Base-by-base conservation (phyloP, 2,329 filamentous ascomycete species). In the Knufia fluminis region DNA sequence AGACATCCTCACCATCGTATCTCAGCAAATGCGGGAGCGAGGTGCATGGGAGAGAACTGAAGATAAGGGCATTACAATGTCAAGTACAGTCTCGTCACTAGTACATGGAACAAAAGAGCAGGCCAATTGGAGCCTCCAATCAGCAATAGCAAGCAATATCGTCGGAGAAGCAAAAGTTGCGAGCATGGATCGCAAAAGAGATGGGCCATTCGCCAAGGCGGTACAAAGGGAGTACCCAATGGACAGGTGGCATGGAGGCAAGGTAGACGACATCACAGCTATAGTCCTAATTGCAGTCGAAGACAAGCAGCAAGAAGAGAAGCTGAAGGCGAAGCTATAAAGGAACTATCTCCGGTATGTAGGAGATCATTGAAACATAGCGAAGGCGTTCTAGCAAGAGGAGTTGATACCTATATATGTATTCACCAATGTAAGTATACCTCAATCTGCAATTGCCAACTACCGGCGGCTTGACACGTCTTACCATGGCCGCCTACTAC, bases 121-220 rank as follows among this genome's bases (percentile, higher is more conserved):
- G 49, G 66, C 6, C 6, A 28, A 69, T 1, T 63, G 71, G 9
- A 86, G 80, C 14, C 72, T 96, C 40, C 90, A 95, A 63, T 85
- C 82, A 54, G 71, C 83, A 24, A 71, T 98, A 4, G 91, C 92
- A 0, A 79, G 82, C 2, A 83, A 86, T 31, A 82, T 98, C 50
- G 83, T 87, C 14, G 74, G 77, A 8, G 86, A 89, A 46, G 91
- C 92, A 4, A 96, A 96, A 68, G 72, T 78, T 6, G 89, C 90
- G 4, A 94, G 90, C 62, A 67, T 86, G 51, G 89, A 95, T 67
- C 78, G 76, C 43, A 87, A 85, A 61, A 72, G 86, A 46, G 86
- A 97, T 64, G 89, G 91, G 0, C 92, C 92, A 0, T 98, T 98
- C 66, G 89, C 92, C 35, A 95, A 87, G 67, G 89, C 96, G 66